Evolutionary conservation across 257 asterid species (phyloP), one percentile per base, ranked within the genome.

Genomic region (Solanum piurae): DNA sequence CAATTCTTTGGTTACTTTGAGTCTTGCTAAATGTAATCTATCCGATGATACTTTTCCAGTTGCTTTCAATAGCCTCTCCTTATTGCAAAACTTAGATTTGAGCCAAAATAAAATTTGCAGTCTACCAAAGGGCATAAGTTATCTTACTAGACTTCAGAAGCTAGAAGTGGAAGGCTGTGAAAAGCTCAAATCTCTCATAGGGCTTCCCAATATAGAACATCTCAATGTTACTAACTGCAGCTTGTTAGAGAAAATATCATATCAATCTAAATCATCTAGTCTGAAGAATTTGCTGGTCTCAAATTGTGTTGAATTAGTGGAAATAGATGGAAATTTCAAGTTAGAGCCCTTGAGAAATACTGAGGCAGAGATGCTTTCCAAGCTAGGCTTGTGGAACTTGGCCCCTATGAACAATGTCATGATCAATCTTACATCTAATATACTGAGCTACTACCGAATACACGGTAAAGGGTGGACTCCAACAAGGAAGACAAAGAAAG

Each of bases 21-120:
- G 86, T 37, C 88, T 84, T 74, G 90, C 82, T 10, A 42, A 84
- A 72, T 83, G 90, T 73, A 84, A 88, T 73, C 69, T 88, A 62
- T 84, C 90, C 2, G 38, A 74, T 18, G 60, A 88, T 73, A 38
- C 86, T 88, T 83, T 88, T 55, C 85, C 90, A 75, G 82, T 49
- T 82, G 90, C 86, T 62, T 84, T 88, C 44, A 73, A 52, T 72
- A 74, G 76, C 38, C 90, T 88, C 52, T 84, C 86, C 27, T 83
- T 84, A 34, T 75, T 88, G 87, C 52, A 20, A 49, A 60, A 84
- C 85, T 84, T 88, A 64, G 73, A 88, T 84, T 58, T 88, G 58
- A 85, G 88, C 80, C 36, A 46, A 58, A 88, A 88, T 18, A 84
- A 33, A 18, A 72, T 88, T 58, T 85, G 42, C 49, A 72, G 80